Percentiles rank a stretch among this genome's conserved stretches.
Conservation (phyloP, 805 yeast genomes). For the Ogataea populi-albae region DNA sequence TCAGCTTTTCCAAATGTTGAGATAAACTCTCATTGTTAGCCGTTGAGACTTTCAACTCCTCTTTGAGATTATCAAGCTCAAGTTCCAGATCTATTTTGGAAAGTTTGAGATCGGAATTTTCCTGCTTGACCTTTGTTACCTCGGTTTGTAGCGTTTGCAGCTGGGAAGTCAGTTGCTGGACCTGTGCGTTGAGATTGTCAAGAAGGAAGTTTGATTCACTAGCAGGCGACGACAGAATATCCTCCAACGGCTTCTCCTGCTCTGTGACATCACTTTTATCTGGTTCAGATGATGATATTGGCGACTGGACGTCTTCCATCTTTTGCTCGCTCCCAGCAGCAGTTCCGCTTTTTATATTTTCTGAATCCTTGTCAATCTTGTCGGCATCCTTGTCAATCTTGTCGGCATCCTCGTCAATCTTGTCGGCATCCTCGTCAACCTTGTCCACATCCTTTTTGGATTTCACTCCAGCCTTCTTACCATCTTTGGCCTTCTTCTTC, state of each 20-base stretch:
- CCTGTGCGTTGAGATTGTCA: conserved; percentile 32
- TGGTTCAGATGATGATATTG: too few species aligned
- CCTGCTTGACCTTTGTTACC: conserved; percentile 15
- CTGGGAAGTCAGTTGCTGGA: conserved; percentile 32
- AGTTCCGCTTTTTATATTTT: too few species aligned
- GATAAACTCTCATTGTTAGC: conserved; percentile 22
- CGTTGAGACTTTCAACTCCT: conserved; percentile 33
- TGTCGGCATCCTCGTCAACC: conserved; percentile 5
- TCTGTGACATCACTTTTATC: too few species aligned
- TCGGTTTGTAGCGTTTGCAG: conserved; percentile 18
- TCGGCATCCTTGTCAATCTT: conserved; percentile 5
- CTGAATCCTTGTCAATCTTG: too few species aligned
- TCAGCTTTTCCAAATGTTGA: conserved; percentile 31
- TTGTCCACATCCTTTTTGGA: conserved; percentile 9
- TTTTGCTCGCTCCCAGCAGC: too few species aligned
- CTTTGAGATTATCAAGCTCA: conserved; percentile 37
- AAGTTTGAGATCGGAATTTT: conserved; percentile 27
- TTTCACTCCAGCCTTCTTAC: conserved; percentile 4
- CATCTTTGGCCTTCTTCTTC: conserved; percentile 26
- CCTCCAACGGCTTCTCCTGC: conserved; percentile 15
- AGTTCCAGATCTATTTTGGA: conserved; percentile 33
- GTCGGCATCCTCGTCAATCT: conserved; percentile 5
- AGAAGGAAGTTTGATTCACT: conserved; percentile 25
- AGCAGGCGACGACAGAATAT: conserved; percentile 15
- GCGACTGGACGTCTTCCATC: too few species aligned